phyloP scores from a whole-genome alignment of 108 stramenopile genomes.

The Stephanodiscus minutulus region DNA sequence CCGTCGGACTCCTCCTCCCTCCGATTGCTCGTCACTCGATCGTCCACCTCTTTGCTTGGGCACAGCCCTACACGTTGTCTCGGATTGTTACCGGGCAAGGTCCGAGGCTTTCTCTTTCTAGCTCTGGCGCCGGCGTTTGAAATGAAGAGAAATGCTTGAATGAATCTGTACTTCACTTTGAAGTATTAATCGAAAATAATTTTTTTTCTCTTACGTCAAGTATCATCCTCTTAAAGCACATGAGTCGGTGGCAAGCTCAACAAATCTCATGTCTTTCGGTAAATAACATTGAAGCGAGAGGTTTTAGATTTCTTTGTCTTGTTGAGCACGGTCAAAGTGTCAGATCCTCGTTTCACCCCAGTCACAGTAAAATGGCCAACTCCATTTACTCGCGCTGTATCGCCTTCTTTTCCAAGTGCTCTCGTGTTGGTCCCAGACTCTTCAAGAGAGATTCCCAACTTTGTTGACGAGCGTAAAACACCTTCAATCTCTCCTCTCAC shows the following conservation, averaged over 20 bases:
- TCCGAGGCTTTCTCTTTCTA: no score
- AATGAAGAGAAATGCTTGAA: no score
- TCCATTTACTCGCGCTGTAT: neutral
- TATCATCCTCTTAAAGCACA: neutral
- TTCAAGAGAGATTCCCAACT: constrained; percentile 9
- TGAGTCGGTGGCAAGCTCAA: neutral
- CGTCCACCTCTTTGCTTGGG: no score
- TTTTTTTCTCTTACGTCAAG: neutral
- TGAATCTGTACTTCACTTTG: no score
- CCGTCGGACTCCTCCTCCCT: no score
- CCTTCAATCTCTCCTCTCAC: constrained; percentile 27
- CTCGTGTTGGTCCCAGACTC: constrained; percentile 4
- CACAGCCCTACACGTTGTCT: no score
- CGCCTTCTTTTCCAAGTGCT: neutral
- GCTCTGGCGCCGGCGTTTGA: no score
- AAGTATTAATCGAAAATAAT: no score
- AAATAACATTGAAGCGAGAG: neutral
- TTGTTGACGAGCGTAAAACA: constrained; percentile 21
- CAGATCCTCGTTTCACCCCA: neutral
- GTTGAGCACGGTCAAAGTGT: neutral
- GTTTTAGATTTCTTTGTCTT: neutral
- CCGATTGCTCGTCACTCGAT: no score
- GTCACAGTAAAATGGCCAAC: neutral
- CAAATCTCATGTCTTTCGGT: neutral
- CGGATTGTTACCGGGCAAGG: no score